phyloP scores from a whole-genome alignment of 2,329 filamentous ascomycete genomes.

The Teratosphaeria epicoccoides region DNA sequence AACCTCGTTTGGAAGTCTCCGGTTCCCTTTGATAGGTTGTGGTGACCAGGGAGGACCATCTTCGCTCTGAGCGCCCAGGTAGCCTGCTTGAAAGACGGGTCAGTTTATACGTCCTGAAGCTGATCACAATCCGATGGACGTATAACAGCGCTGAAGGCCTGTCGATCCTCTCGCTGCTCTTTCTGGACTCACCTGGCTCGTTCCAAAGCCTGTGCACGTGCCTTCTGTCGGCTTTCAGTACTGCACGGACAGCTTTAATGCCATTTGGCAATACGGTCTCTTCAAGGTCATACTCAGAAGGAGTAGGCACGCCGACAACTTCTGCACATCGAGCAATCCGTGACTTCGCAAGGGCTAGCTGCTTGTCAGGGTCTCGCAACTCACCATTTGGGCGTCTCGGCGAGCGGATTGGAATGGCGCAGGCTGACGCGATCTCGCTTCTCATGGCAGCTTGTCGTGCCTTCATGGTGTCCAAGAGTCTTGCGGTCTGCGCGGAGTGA shows the following conservation, averaged over 20 bases:
- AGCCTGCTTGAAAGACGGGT: not conserved
- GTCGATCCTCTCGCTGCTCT: no score
- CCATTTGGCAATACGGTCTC: not conserved
- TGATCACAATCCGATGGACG: not conserved
- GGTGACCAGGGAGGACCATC: constrained; percentile 3
- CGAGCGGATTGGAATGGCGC: not conserved
- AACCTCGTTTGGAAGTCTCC: constrained; percentile 1
- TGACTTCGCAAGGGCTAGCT: constrained; percentile 1
- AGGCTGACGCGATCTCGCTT: constrained; percentile 2
- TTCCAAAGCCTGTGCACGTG: not conserved
- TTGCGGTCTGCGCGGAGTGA: constrained; percentile 6
- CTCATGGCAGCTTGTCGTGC: constrained; percentile 5
- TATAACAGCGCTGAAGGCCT: no score
- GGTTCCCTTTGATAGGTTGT: constrained; percentile 2
- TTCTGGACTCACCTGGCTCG: not conserved
- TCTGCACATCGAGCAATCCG: not conserved
- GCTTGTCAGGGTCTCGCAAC: not conserved
- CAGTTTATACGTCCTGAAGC: not conserved
- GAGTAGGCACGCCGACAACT: not conserved
- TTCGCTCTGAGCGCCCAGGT: not conserved
- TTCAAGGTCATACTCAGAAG: not conserved
- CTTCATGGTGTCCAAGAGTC: constrained; percentile 10
- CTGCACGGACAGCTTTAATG: not conserved
- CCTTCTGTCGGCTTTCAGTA: not conserved
- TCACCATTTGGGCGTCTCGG: constrained; percentile 1